Evolutionary conservation across 2,329 filamentous ascomycete genomes (phyloP), one percentile per base, ranked within the genome.

Genomic region (Aureobasidium mangrovei): DNA sequence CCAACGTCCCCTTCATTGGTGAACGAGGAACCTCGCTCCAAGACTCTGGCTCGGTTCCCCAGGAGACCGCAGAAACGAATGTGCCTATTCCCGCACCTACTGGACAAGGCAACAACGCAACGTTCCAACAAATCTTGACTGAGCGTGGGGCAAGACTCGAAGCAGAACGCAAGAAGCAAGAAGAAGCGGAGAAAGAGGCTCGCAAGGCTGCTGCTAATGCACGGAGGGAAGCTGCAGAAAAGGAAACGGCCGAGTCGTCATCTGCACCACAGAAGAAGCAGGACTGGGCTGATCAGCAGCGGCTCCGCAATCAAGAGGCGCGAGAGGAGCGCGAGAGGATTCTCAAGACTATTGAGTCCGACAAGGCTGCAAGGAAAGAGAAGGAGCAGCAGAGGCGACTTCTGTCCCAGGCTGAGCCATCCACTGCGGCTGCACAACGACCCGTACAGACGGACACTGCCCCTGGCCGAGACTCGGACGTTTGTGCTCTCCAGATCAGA

Each of bases 301-400:
- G 79, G 41, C 77, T 78, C 65, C 78, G 80, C 53, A 82, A 85
- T 60, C 75, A 80, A 54, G 79, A 88, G 58, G 80, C 82, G 2
- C 76, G 79, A 43, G 79, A 84, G 42, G 87, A 93, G 64, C 77
- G 84, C 36, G 78, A 82, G 54, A 78, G 86, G 1, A 84, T 94
- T 52, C 75, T 91, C 42, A 81, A 82, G 60, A 81, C 82, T 38
- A 90, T 94, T 58, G 84, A 89, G 63, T 81, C 85, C 57, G 88
- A 94, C 70, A 87, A 85, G 65, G 77, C 77, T 8, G 84, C 83
- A 57, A 79, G 88, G 10, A 81, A 78, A 57, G 73, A 79, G 51
- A 74, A 75, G 39, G 77, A 79, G 7, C 76, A 77, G 26, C 71
- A 74, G 56, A 71, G 76, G 35, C 76, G 77, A 65, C 69, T 69